phyloP scores from a whole-genome alignment of 129 eudicot genomes.

The Oenanthe sinensis region DNA sequence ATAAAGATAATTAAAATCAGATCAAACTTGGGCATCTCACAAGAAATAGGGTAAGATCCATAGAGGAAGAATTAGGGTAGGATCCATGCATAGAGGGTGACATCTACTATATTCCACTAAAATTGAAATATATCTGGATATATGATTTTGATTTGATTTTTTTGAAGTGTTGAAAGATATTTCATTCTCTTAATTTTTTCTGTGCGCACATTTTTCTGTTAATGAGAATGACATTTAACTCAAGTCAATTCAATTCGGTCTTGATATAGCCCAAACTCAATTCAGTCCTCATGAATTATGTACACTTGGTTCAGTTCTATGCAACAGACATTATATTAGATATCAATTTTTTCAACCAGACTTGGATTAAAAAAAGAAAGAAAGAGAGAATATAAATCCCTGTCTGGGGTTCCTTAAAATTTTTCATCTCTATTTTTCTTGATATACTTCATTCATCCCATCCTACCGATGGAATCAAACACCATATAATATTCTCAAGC shows the following conservation, averaged over 20 bases:
- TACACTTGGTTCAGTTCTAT: not conserved
- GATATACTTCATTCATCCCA: too few species aligned
- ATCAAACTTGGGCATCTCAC: not conserved
- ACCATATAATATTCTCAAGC: not conserved
- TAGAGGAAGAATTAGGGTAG: not conserved
- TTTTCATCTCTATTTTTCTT: too few species aligned
- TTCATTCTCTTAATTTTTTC: not conserved
- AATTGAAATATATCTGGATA: not conserved
- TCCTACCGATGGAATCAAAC: too few species aligned
- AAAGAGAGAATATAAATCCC: too few species aligned
- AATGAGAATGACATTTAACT: not conserved
- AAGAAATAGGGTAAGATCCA: not conserved
- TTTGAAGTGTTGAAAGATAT: not conserved
- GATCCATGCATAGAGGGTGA: not conserved
- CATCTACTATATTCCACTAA: not conserved
- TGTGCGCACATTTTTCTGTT: not conserved
- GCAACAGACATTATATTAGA: not conserved
- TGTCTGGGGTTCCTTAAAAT: too few species aligned
- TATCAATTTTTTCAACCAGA: not conserved
- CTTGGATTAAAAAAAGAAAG: not conserved
- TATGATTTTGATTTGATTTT: not conserved
- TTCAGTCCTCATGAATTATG: not conserved
- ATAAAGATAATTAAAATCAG: not conserved
- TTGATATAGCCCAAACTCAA: not conserved
- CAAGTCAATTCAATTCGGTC: not conserved